Evolutionary conservation across 257 asterid genomes (phyloP), one percentile per base, ranked within the genome.

Genomic region (Solanum rostratum): DNA sequence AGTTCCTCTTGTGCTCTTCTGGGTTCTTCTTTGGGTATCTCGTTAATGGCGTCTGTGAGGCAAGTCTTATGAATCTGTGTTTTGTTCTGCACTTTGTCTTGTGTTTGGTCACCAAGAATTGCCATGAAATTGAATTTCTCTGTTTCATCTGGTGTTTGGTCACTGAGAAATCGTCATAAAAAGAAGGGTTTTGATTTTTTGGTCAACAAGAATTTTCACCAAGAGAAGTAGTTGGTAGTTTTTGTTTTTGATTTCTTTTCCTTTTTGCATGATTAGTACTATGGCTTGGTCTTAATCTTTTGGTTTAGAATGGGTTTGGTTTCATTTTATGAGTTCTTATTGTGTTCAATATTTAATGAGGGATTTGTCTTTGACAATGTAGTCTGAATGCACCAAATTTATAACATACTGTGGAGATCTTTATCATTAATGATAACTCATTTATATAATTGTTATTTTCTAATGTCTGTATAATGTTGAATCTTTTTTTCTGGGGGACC

Each of bases 21-120:
- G 99, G 99, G 53, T 96, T 96, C 86, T 94, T 94, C 95, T 94
- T 96, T 71, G 98, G 98, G 7, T 96, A 93, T 86, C 98, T 96
- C 59, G 92, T 96, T 57, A 94, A 94, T 84, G 99, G 99, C 83
- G 82, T 96, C 82, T 96, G 98, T 80, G 99, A 94, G 98, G 99
- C 94, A 86, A 79, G 29, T 81, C 18, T 76, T 76, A 49, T 49
- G 18, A 76, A 27, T 60, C 80, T 81, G 20, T 60, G 20, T 29
- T 20, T 66, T 73, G 13, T 27, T 30, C 81, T 60, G 73, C 6
- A 18, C 18, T 30, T 24, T 52, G 29, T 49, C 33, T 83, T 60
- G 30, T 55, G 65, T 84, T 46, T 76, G 68, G 57, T 24, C 24
- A 49, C 22, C 55, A 13, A 76, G 81, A 49, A 15, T 49, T 68